Evolutionary conservation across 2,329 filamentous ascomycete genomes (phyloP).

Genomic region (Teratosphaeriaceae sp.): DNA sequence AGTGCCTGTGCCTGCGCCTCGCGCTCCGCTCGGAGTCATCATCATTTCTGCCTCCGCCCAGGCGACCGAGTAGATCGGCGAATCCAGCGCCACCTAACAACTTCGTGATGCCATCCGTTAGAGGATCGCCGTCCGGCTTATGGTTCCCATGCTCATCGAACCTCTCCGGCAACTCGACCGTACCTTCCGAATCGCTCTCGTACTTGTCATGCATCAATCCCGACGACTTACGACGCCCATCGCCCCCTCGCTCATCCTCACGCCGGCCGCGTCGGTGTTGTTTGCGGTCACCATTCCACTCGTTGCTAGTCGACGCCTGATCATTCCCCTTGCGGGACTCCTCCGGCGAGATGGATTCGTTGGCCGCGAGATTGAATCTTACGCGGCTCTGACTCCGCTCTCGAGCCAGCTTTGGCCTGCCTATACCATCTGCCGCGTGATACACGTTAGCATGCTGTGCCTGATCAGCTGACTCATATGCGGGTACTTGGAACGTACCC

Average conservation of each 20-base stretch:
- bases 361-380: constrained; percentile 26
- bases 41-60: constrained; percentile 6
- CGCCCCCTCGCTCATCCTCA: constrained; percentile 10
- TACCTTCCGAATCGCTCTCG: constrained; percentile 26
- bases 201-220: constrained; percentile 22
- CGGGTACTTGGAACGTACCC: constrained; percentile 24
- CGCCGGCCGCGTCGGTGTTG: constrained; percentile 15
- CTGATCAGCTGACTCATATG: constrained; percentile 9
- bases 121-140: constrained; percentile 20
- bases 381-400: constrained; percentile 21
- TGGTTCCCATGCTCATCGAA: constrained; percentile 31
- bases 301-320: constrained; percentile 11
- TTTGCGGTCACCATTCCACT: constrained; percentile 15
- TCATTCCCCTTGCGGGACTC: constrained; percentile 7
- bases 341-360: constrained; percentile 24
- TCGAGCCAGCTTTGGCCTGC: constrained; percentile 18
- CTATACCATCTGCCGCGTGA: constrained; percentile 23
- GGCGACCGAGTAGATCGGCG: constrained; percentile 4
- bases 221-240: constrained; percentile 9
- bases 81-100: constrained; percentile 7
- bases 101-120: constrained; percentile 4
- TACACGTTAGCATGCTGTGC: constrained; percentile 3
- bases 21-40: constrained; percentile 5
- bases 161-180: constrained; percentile 30
- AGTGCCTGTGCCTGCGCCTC: constrained; percentile 6